Percentiles rank a stretch among this genome's conserved stretches.
phyloP scores from a whole-genome alignment of 2,329 filamentous ascomycete genomes.

The Bisporella sp. region DNA sequence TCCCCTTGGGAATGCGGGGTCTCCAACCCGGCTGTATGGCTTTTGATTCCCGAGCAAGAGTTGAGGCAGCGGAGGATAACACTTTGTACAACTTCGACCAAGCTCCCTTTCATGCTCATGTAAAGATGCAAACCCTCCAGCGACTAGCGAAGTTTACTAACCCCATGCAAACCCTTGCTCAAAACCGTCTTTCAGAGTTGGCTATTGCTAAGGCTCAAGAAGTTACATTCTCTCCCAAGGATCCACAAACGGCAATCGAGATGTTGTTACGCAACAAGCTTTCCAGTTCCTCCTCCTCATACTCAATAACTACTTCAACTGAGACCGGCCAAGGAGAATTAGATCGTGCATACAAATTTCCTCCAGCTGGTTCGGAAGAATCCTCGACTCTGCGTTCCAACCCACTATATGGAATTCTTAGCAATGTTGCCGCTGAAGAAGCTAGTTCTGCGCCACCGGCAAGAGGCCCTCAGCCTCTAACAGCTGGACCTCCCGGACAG shows the following conservation, averaged over 20 bases:
- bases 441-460: not conserved
- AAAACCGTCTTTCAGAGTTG: conserved; percentile 19
- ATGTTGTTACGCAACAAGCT: conserved; percentile 1
- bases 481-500: conserved; percentile 29
- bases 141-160: conserved; percentile 24
- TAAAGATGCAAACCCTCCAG: conserved; percentile 27
- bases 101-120: conserved; percentile 13
- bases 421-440: not conserved
- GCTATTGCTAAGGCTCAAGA: conserved; percentile 10
- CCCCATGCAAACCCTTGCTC: conserved; percentile 20
- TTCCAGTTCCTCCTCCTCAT: not conserved
- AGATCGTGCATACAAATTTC: conserved; percentile 19
- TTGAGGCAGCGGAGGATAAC: no score
- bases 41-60: no score
- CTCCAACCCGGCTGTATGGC: no score
- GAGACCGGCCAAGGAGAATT: conserved; percentile 10
- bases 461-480: conserved; percentile 17
- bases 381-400: conserved; percentile 11
- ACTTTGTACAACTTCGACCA: not conserved
- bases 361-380: conserved; percentile 13
- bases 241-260: not conserved
- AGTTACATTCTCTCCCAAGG: not conserved
- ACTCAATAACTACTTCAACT: not conserved
- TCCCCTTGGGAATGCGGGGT: no score
- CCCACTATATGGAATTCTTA: conserved; percentile 13